These are phyloP conservation scores for Davidsoniella eucalypti DNA, from an alignment of 2,329 filamentous ascomycete genomes.

Conservation along the genomic window DNA sequence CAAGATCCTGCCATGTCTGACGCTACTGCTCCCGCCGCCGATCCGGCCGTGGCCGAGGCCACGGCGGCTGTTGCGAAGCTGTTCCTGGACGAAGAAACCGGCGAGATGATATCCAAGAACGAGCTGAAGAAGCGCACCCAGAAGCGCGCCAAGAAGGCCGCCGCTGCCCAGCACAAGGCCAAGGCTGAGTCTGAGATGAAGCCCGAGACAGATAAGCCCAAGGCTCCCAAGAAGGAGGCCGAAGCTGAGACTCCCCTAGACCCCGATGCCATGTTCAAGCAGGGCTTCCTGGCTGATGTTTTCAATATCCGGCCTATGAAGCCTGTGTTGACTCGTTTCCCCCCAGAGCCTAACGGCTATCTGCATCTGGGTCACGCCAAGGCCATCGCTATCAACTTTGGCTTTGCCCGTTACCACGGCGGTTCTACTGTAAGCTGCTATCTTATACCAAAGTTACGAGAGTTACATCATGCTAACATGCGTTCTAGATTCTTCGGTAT, in stretches of 20 bases:
- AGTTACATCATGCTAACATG: neutral
- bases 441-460: neutral
- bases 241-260: slow-evolving; percentile 25
- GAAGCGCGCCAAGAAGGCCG: slow-evolving; percentile 41
- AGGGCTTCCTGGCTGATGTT: slow-evolving; percentile 58
- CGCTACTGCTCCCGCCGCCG: neutral
- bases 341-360: slow-evolving; percentile 82
- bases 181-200: slow-evolving; percentile 17
- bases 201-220: slow-evolving; percentile 20
- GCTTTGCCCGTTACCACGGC: slow-evolving; percentile 71
- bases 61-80: slow-evolving; percentile 39
- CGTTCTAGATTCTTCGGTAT: slow-evolving; percentile 10
- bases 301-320: slow-evolving; percentile 50
- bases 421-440: slow-evolving; percentile 34
- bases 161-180: slow-evolving; percentile 35
- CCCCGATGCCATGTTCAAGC: slow-evolving; percentile 59
- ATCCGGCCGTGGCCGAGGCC: slow-evolving; percentile 22
- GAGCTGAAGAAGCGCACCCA: slow-evolving; percentile 45
- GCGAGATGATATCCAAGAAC: slow-evolving; percentile 48
- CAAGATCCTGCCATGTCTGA: slow-evolving; percentile 4
- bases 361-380: slow-evolving; percentile 90
- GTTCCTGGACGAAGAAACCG: slow-evolving; percentile 44
- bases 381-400: slow-evolving; percentile 92
- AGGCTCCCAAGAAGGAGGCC: slow-evolving; percentile 34
- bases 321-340: slow-evolving; percentile 54